phyloP scores from a whole-genome alignment of 148 eudicot species.

The Rhododendron griersonianum region DNA sequence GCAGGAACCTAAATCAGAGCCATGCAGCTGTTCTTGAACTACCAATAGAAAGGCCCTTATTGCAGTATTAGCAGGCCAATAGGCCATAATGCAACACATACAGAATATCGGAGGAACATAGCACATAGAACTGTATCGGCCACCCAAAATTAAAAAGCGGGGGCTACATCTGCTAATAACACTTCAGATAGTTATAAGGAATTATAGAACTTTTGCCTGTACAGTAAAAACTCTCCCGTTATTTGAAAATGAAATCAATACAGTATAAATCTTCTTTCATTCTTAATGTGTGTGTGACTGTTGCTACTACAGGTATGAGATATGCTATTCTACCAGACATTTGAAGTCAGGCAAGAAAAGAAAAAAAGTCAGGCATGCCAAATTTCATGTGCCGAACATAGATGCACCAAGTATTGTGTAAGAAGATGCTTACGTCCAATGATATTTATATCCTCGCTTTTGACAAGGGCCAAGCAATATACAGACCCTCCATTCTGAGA shows the following conservation, averaged over 20 bases:
- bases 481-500: constrained; percentile 29
- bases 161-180: background rate
- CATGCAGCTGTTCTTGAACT: background rate
- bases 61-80: background rate
- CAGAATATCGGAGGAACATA: background rate
- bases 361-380: background rate
- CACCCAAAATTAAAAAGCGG: background rate
- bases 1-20: background rate
- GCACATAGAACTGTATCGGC: background rate
- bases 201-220: background rate
- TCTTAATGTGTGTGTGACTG: background rate
- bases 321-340: background rate
- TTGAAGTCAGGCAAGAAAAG: background rate
- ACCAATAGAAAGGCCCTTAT: background rate
- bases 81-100: background rate
- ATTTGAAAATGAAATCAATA: background rate
- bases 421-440: constrained; percentile 50
- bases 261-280: background rate
- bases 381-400: background rate
- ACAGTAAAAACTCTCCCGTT: background rate
- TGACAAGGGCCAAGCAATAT: constrained; percentile 61
- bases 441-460: constrained; percentile 51
- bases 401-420: background rate
- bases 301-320: background rate
- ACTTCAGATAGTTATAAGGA: background rate